These are phyloP conservation scores for Verticillium alfalfae DNA, from an alignment of 2,329 filamentous ascomycete species.

Conservation along the genomic window DNA sequence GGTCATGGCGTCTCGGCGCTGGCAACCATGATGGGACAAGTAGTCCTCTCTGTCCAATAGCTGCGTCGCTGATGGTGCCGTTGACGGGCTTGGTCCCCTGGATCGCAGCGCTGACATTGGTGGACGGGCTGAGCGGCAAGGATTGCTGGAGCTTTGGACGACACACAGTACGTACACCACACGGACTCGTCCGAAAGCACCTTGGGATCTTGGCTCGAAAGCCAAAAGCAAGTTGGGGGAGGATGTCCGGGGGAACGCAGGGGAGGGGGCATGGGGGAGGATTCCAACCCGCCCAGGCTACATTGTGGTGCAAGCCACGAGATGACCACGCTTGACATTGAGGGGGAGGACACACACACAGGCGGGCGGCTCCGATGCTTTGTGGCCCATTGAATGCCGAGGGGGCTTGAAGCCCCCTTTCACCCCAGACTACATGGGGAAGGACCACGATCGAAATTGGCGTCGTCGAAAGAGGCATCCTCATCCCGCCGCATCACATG, in stretches of 20 bases:
- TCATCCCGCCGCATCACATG: background rate
- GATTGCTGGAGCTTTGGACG: background rate
- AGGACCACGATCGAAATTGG: background rate
- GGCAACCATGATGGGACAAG: background rate
- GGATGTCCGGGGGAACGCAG: background rate
- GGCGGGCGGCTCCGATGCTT: background rate
- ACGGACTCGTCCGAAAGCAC: background rate
- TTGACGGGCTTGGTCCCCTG: background rate
- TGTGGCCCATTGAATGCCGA: background rate
- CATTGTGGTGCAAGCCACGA: background rate
- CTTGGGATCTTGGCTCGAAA: background rate
- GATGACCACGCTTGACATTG: background rate
- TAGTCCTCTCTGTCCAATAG: background rate
- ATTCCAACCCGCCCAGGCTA: background rate
- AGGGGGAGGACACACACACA: background rate
- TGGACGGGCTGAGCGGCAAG: background rate
- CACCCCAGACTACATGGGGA: background rate
- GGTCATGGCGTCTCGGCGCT: background rate
- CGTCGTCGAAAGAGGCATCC: background rate
- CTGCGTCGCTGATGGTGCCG: background rate
- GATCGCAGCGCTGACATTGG: background rate
- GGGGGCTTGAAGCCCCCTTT: background rate
- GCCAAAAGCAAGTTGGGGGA: background rate
- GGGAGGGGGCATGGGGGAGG: background rate
- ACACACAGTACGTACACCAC: background rate